Percentiles rank a stretch among this genome's conserved stretches.
phyloP scores from a whole-genome alignment of 805 yeast genomes.

The Dipodascus albidus region DNA sequence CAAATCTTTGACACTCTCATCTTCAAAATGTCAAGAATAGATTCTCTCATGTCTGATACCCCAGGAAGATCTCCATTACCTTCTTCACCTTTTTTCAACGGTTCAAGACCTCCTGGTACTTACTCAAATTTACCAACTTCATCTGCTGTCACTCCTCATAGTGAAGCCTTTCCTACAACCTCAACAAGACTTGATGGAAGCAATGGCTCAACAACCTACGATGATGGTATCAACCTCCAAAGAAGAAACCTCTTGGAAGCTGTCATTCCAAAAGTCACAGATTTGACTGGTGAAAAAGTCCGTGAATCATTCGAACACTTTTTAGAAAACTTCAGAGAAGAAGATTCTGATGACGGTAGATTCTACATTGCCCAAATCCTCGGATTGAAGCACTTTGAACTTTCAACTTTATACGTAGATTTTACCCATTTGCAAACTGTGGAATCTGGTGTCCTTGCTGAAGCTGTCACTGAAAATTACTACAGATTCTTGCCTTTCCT shows the following conservation, averaged over 20 bases:
- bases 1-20: background rate
- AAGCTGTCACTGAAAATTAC: conserved; percentile 83
- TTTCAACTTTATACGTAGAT: conserved; percentile 73
- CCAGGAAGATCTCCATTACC: conserved; percentile 2
- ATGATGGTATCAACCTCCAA: background rate
- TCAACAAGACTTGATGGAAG: background rate
- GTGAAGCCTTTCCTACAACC: conserved; percentile 4
- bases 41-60: background rate
- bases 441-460: conserved; percentile 72
- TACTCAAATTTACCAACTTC: background rate
- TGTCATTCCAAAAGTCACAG: conserved; percentile 76
- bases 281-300: conserved; percentile 88
- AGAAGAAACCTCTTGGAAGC: background rate
- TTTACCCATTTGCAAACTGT: conserved; percentile 63
- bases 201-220: background rate
- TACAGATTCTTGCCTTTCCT: conserved; percentile 86
- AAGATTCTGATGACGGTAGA: conserved; percentile 32
- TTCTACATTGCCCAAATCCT: conserved; percentile 71
- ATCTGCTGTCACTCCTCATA: conserved; percentile 3
- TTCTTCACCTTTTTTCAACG: conserved; percentile 1
- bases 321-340: conserved; percentile 49
- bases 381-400: conserved; percentile 65
- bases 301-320: conserved; percentile 83
- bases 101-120: background rate
- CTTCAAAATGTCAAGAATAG: background rate